phyloP scores from a whole-genome alignment of 352 stramenopile species.

The Phytophthora syringae region DNA sequence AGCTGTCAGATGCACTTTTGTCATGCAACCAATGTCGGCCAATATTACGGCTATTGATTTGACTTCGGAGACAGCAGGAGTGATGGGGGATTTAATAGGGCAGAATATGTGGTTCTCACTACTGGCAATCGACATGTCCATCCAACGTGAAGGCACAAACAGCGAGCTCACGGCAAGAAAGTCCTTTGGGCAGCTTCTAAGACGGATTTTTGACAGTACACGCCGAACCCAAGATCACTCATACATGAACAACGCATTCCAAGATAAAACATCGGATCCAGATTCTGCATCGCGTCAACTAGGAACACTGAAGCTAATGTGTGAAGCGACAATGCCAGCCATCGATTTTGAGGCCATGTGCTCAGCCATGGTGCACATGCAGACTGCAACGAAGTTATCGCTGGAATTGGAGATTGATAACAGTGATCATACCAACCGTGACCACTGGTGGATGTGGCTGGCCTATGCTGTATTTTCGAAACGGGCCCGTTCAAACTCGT shows the following conservation, averaged over 20 bases:
- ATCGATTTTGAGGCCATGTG: too few species aligned
- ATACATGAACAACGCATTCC: not conserved
- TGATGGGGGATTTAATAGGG: not conserved
- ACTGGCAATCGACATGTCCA: not conserved
- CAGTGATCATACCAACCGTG: too few species aligned
- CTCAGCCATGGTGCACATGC: too few species aligned
- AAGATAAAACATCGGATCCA: not conserved
- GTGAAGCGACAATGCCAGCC: too few species aligned
- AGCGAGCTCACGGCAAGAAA: not conserved
- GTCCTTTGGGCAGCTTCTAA: not conserved
- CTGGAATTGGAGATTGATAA: too few species aligned
- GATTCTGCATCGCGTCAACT: not conserved
- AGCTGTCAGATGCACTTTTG: conserved; percentile 4
- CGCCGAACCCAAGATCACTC: not conserved
- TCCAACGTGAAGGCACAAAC: not conserved
- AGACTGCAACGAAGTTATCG: too few species aligned
- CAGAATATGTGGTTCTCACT: not conserved
- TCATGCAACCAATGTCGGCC: not conserved
- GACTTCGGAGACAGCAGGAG: too few species aligned
- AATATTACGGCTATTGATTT: not conserved
- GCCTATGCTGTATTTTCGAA: too few species aligned
- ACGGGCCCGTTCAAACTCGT: not conserved
- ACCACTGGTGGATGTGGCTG: too few species aligned
- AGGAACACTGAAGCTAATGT: too few species aligned
- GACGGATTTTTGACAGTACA: too few species aligned